Evolutionary conservation across 2,329 filamentous ascomycete species (phyloP).

Genomic region (Exserohilum rostratum): DNA sequence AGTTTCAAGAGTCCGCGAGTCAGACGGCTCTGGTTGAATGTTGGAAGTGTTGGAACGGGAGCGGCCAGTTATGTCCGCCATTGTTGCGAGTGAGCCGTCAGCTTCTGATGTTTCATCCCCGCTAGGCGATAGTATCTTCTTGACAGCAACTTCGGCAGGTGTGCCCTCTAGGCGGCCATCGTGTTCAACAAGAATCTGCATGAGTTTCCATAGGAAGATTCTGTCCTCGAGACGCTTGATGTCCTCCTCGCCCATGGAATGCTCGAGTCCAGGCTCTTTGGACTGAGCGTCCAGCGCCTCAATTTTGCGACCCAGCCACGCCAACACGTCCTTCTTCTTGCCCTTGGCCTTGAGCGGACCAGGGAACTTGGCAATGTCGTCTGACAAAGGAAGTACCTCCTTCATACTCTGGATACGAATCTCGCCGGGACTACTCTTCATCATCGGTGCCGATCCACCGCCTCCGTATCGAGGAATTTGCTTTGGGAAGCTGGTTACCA

Average conservation of each 20-base stretch:
- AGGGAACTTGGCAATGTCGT: slow-evolving; percentile 80
- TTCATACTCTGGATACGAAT: slow-evolving; percentile 79
- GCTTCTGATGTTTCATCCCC: slow-evolving; percentile 25
- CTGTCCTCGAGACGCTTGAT: slow-evolving; percentile 79
- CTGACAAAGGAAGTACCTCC: slow-evolving; percentile 72
- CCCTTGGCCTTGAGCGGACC: slow-evolving; percentile 86
- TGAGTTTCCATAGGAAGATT: slow-evolving; percentile 83
- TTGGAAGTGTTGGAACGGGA: slow-evolving; percentile 39
- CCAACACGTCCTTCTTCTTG: slow-evolving; percentile 91
- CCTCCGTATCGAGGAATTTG: slow-evolving; percentile 85
- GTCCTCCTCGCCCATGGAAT: slow-evolving; percentile 61
- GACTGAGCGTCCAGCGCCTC: slow-evolving; percentile 68
- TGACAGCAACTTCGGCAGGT: slow-evolving; percentile 74
- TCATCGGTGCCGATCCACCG: slow-evolving; percentile 73
- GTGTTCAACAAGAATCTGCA: slow-evolving; percentile 80
- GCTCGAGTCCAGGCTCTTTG: slow-evolving; percentile 55
- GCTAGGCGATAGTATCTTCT: slow-evolving; percentile 73
- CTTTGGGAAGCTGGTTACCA: slow-evolving; percentile 86
- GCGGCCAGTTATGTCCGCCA: slow-evolving; percentile 47
- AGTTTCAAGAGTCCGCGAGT: slow-evolving; percentile 71
- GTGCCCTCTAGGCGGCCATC: slow-evolving; percentile 81
- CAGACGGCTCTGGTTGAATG: slow-evolving; percentile 66
- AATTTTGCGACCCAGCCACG: slow-evolving; percentile 81
- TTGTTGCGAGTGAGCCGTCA: slow-evolving; percentile 37
- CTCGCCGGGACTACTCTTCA: slow-evolving; percentile 82